Evolutionary conservation across 192 early-diverging fungal species (phyloP), one percentile per base, ranked within the genome.

Genomic region (Umbelopsis sp.): DNA sequence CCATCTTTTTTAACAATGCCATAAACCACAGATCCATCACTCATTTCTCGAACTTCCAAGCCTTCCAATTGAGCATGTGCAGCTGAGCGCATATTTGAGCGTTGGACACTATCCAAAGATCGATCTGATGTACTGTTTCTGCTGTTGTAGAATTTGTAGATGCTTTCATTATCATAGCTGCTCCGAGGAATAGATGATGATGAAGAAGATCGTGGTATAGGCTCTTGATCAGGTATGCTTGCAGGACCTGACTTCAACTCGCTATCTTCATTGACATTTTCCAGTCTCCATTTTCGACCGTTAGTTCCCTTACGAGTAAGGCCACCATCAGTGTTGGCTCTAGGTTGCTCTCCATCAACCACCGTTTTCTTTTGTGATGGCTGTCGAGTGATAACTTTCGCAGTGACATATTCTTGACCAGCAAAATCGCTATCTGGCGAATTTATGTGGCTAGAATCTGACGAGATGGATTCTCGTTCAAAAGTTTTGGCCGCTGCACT

Each of bases 11-110:
- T 68, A 15, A 77, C 76, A 46, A 77, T 53, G 15, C 76, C 77
- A 67, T 72, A 78, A n/a, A 71, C 52, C 27, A 78, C 69, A 12
- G 71, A 58, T 15, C 77, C 77, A 27, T 78, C 77, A 37, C 77
- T 78, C 68, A 73, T 72, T 67, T 78, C 77, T 18, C 77, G 77
- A 20, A 78, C 49, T 64, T 78, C 77, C 44, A 78, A 47, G 5
- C 77, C 77, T 45, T 73, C 68, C 18, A 78, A 22, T n/a, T 47
- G 64, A 33, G 73, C 55, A 25, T 61, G 55, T 12, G 55, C 55
- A 35, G 55, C 55, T n/a, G 25, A 35, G 1, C 55, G 55, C 55
- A 61, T 61, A 61, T 25, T 35, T 61, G 55, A 25, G 12, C 55
- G 21, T 61, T 61, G 55, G 0, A 61, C 55, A 35, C 55, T 61